Evolutionary conservation across 257 asterid species (phyloP).

Genomic region (Eucommia ulmoides): DNA sequence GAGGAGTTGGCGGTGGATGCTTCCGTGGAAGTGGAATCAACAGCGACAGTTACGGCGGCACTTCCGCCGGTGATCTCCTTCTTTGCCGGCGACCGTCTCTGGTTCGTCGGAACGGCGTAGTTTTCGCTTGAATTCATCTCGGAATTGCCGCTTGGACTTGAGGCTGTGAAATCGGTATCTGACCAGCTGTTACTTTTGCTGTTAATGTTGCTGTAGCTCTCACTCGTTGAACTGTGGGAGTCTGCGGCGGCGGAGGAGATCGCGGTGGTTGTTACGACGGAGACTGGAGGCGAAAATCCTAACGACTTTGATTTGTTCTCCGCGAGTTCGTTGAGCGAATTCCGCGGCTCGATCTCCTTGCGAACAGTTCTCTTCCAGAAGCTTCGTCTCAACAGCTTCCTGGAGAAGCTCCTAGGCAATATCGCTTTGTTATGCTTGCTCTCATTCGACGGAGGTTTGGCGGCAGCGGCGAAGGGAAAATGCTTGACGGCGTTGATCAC

Average conservation of each 20-base stretch:
- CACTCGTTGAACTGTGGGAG: conserved; percentile 19
- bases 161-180: conserved; percentile 40
- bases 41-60: conserved; percentile 27
- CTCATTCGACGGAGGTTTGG: conserved; percentile 12
- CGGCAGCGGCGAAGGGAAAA: conserved; percentile 29
- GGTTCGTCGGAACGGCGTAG: conserved; percentile 12
- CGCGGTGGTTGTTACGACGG: not conserved
- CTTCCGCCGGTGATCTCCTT: conserved; percentile 11
- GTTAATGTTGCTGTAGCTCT: conserved; percentile 18
- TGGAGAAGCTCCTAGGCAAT: conserved; percentile 38
- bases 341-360: conserved; percentile 43
- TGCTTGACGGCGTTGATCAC: conserved; percentile 52
- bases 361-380: conserved; percentile 46
- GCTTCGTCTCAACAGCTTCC: conserved; percentile 29
- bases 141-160: conserved; percentile 21
- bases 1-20: conserved; percentile 25
- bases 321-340: conserved; percentile 24
- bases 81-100: not conserved
- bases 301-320: conserved; percentile 23
- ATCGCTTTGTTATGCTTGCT: conserved; percentile 14
- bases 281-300: conserved; percentile 6
- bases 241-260: too few relatives aligned
- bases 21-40: conserved; percentile 27
- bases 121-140: conserved; percentile 17
- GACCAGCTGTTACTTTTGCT: conserved; percentile 35